These are phyloP conservation scores for Coelastrella sp. DNA, from an alignment of 139 green algal genomes.

Conservation along the genomic window DNA sequence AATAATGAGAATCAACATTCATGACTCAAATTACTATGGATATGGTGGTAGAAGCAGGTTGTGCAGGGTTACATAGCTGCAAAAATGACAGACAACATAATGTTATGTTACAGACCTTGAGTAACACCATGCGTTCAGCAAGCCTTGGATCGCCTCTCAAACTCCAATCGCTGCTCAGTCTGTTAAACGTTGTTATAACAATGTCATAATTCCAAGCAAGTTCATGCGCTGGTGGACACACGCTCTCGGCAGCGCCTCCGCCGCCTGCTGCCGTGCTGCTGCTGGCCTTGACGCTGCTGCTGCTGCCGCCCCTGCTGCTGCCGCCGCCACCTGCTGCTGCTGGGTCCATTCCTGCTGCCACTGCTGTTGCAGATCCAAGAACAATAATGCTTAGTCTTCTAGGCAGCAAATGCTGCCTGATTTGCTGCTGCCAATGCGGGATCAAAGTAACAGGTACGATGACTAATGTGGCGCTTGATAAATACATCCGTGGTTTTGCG, in stretches of 20 bases:
- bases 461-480: slow-evolving; percentile 93
- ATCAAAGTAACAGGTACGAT: slow-evolving; percentile 90
- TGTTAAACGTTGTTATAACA: slow-evolving; percentile 75
- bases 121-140: slow-evolving; percentile 34
- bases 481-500: slow-evolving; percentile 62
- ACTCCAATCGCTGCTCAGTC: slow-evolving; percentile 72
- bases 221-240: slow-evolving; percentile 55
- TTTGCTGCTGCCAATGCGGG: slow-evolving; percentile 89
- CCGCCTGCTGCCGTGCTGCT: slow-evolving; percentile 20
- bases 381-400: slow-evolving; percentile 68
- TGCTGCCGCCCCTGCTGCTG: neutral
- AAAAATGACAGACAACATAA: neutral
- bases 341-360: slow-evolving; percentile 6
- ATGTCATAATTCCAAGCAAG: slow-evolving; percentile 88
- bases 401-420: slow-evolving; percentile 64
- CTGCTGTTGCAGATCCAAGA: slow-evolving; percentile 37
- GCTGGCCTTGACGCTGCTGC: neutral
- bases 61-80: neutral
- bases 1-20: too few relatives aligned
- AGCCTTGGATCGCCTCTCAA: slow-evolving; percentile 19
- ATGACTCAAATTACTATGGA: neutral
- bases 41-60: neutral
- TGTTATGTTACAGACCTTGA: slow-evolving; percentile 44
- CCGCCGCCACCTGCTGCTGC: slow-evolving; percentile 18
- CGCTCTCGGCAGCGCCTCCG: slow-evolving; percentile 25